These are phyloP conservation scores for Penicillium sp. DNA, from an alignment of 2,329 filamentous ascomycete genomes.

Conservation along the genomic window DNA sequence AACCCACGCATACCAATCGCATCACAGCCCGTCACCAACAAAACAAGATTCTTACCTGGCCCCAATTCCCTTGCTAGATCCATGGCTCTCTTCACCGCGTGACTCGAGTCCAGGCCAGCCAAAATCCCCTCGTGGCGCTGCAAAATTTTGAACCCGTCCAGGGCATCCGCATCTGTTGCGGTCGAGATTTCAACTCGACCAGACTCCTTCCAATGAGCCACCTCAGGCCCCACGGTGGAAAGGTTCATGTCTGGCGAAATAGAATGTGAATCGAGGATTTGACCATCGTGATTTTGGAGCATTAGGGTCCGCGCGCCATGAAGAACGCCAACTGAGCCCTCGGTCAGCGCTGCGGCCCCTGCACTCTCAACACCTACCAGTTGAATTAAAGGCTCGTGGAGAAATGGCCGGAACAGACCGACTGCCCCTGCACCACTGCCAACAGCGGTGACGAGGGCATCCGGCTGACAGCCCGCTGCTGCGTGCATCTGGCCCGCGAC, in stretches of 20 bases:
- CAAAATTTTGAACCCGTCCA: slow-evolving; percentile 32
- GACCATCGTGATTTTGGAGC: slow-evolving; percentile 29
- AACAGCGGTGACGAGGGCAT: slow-evolving; percentile 30
- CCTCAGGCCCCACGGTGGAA: slow-evolving; percentile 30
- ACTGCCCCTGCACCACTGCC: slow-evolving; percentile 30
- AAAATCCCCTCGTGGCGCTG: slow-evolving; percentile 29
- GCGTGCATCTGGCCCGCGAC: slow-evolving; percentile 28
- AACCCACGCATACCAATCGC: slow-evolving; percentile 17
- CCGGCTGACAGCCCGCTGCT: slow-evolving; percentile 23
- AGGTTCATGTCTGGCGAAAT: slow-evolving; percentile 33
- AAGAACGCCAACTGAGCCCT: slow-evolving; percentile 28
- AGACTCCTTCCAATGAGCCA: slow-evolving; percentile 31
- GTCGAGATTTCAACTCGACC: slow-evolving; percentile 32
- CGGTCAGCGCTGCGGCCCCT: slow-evolving; percentile 23
- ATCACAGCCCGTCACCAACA: slow-evolving; percentile 32
- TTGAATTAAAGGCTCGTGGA: slow-evolving; percentile 17
- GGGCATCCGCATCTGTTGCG: slow-evolving; percentile 31
- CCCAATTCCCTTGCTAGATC: slow-evolving; percentile 25
- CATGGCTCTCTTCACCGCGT: slow-evolving; percentile 25
- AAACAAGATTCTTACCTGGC: slow-evolving; percentile 29
- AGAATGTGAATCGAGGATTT: slow-evolving; percentile 29
- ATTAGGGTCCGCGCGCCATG: slow-evolving; percentile 31
- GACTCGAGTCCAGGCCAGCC: slow-evolving; percentile 32
- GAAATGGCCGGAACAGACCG: slow-evolving; percentile 30
- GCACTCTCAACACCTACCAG: slow-evolving; percentile 27